phyloP scores from a whole-genome alignment of 2,329 filamentous ascomycete species.

The Phialophora tarda region DNA sequence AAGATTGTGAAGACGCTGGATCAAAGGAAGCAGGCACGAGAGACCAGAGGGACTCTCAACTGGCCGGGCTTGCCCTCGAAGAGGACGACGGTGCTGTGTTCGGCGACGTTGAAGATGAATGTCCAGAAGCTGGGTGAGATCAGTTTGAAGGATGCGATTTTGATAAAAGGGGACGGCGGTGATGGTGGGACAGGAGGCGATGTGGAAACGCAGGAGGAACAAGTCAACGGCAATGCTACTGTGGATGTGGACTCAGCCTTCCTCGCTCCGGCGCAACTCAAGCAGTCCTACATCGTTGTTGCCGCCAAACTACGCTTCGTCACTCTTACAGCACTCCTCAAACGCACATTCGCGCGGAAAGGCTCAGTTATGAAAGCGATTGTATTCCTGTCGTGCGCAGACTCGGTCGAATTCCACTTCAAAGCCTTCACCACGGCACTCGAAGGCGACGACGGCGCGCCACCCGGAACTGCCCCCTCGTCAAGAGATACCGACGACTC shows the following conservation, averaged over 20 bases:
- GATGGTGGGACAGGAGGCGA: conserved; percentile 54
- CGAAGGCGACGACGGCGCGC: conserved; percentile 39
- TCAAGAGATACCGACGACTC: conserved; percentile 3
- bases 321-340: conserved; percentile 81
- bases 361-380: conserved; percentile 97
- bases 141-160: conserved; percentile 88
- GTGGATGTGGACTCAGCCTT: conserved; percentile 63
- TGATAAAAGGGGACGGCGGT: conserved; percentile 72
- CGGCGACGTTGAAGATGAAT: conserved; percentile 97
- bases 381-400: conserved; percentile 94
- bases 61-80: conserved; percentile 71
- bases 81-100: conserved; percentile 87
- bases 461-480: conserved; percentile 29
- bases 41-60: conserved; percentile 54
- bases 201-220: conserved; percentile 41
- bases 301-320: conserved; percentile 91
- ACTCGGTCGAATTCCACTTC: conserved; percentile 96
- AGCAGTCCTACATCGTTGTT: conserved; percentile 86
- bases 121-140: conserved; percentile 93
- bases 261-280: conserved; percentile 86
- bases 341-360: conserved; percentile 83
- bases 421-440: conserved; percentile 68
- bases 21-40: conserved; percentile 55
- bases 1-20: conserved; percentile 83
- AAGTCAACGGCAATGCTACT: conserved; percentile 53